Evolutionary conservation across 2,329 filamentous ascomycete species (phyloP), one percentile per base, ranked within the genome.

Genomic region (Ascochyta clinopodiicola): DNA sequence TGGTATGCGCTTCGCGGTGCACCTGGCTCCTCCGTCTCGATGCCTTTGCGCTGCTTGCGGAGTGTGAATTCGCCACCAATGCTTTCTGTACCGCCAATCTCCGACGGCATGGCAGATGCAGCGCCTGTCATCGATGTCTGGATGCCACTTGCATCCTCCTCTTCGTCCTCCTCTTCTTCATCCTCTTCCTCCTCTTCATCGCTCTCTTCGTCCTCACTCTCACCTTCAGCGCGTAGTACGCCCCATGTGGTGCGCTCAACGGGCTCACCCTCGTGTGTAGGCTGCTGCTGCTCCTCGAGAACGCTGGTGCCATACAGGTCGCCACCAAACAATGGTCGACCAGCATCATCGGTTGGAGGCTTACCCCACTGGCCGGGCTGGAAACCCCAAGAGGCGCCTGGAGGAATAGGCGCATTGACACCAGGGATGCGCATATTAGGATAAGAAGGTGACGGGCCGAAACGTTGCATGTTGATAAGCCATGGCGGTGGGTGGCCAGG

Each of bases 361-460:
- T 98, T 98, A 45, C 95, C 95, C 81, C 94, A 99, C 57, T 94
- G 93, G 56, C 95, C 95, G 7, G 94, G 92, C 64, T 94, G 90
- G 75, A 96, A 99, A 2, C 95, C 95, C 95, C 95, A 99, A 53
- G 88, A 86, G 22, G 90, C 93, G 43, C 94, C 94, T 1, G 91
- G 83, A 2, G 95, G 95, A 10, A 94, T 91, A 4, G 95, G 92
- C 1, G 94, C 92, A 74, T 98, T 99, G 42, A 99, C 84, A 39
- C 95, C 95, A 8, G 95, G 90, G 57, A 99, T 92, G 74, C 95
- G 96, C 47, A 98, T 82, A n/a, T 91, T 91, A 21, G 95, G 93
- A 74, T 99, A 99, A 8, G 92, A 96, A 6, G 94, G 93, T 1
- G 95, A 94, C 22, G 93, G 92, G 0, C 95, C 95, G 68, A 92